A percentile compares a stretch with the other conserved stretches of the same genome.
Evolutionary conservation across 2,329 filamentous ascomycete species (phyloP).

Genomic region (Fusarium chuoi): DNA sequence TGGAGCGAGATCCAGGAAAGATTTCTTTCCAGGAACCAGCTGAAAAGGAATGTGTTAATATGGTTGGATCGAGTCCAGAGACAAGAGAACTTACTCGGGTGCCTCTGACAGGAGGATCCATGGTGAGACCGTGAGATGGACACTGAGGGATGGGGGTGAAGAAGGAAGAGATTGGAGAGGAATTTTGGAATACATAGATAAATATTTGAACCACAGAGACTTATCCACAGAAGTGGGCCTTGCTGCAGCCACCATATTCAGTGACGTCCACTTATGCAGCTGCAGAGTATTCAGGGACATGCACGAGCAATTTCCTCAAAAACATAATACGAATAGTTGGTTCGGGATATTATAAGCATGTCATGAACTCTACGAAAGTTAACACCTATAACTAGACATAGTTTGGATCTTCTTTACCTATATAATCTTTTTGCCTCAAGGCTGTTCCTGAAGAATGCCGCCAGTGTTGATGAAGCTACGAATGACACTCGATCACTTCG

Average conservation of each 20-base stretch:
- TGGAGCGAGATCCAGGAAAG: not conserved
- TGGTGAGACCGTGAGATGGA: not conserved
- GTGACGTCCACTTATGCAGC: not conserved
- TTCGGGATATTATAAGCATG: not conserved
- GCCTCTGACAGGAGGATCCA: not conserved
- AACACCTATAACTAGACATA: accelerated
- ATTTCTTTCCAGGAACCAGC: not conserved
- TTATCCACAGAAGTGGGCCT: not conserved
- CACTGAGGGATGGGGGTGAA: not conserved
- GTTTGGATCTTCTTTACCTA: accelerated
- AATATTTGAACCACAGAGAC: not conserved
- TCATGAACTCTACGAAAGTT: accelerated
- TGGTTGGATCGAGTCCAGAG: too few relatives aligned
- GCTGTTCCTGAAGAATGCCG: not conserved
- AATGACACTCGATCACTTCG: not conserved
- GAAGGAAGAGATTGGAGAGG: not conserved
- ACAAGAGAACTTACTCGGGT: not conserved
- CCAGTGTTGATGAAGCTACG: not conserved
- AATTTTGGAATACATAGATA: not conserved
- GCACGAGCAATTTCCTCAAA: not conserved
- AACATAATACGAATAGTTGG: too few relatives aligned
- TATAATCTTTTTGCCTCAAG: accelerated
- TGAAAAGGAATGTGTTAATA: not conserved
- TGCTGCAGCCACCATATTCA: not conserved
- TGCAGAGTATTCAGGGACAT: not conserved